Conservation (phyloP, 768 basidiomycete species). For the Phanerodontia chrysosporium region DNA sequence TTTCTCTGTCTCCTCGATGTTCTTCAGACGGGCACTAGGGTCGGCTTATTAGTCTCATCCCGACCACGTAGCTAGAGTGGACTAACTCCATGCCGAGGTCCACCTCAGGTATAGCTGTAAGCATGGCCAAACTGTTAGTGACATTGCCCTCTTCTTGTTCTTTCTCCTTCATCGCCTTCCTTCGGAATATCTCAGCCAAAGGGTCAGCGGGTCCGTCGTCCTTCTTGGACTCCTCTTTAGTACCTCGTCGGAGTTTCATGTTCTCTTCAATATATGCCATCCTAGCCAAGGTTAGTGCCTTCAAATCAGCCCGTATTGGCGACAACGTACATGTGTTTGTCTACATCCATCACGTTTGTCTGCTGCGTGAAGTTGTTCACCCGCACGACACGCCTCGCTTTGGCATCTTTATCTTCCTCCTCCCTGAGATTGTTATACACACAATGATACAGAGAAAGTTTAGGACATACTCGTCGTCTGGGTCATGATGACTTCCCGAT, state of each 20-base stretch:
- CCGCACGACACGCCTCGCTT: conserved; percentile 69
- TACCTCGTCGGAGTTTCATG: conserved; percentile 66
- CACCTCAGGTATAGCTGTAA: conserved; percentile 96
- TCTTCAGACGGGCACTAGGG: conserved; percentile 77
- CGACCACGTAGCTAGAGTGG: background rate
- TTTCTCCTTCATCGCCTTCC: conserved; percentile 52
- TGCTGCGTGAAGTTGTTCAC: conserved; percentile 96
- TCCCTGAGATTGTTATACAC: conserved; percentile 36
- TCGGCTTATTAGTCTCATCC: background rate
- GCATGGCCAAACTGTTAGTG: conserved; percentile 89
- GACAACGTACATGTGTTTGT: conserved; percentile 84
- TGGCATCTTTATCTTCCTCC: conserved; percentile 62
- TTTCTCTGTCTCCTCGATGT: conserved; percentile 97
- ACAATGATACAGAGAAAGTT: background rate
- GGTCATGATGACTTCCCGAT: conserved; percentile 26
- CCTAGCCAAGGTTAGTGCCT: conserved; percentile 40
- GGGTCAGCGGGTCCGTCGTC: conserved; percentile 55
- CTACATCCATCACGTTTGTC: conserved; percentile 92
- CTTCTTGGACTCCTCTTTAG: conserved; percentile 43
- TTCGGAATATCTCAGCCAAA: conserved; percentile 71
- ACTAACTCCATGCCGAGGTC: conserved; percentile 98
- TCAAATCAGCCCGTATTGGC: background rate
- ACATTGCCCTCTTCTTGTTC: conserved; percentile 85
- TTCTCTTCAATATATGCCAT: conserved; percentile 98
- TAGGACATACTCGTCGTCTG: conserved; percentile 58